phyloP scores from a whole-genome alignment of 805 yeast genomes.

The Kluyveromyces nonfermentans region DNA sequence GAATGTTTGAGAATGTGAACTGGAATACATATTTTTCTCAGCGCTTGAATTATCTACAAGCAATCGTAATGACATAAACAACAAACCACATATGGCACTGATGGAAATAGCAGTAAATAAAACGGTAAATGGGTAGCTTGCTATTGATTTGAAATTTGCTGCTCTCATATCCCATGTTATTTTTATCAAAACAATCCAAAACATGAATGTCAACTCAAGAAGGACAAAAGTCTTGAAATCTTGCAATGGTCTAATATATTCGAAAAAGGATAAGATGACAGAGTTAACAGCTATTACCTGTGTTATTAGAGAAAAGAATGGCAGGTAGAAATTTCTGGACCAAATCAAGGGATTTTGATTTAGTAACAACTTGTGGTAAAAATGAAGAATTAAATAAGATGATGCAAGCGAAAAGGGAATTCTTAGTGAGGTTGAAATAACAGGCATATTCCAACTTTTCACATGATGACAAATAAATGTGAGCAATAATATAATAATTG shows the following conservation, averaged over 20 bases:
- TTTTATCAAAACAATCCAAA: conserved; percentile 49
- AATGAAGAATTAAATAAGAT: conserved; percentile 33
- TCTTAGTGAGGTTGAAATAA: conserved; percentile 35
- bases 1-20: too few species aligned
- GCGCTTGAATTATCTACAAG: too few species aligned
- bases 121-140: conserved; percentile 41
- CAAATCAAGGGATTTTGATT: conserved; percentile 39
- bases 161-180: conserved; percentile 41
- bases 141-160: conserved; percentile 37
- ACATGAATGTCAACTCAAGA: conserved; percentile 42
- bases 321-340: conserved; percentile 42
- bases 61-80: conserved; percentile 6
- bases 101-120: conserved; percentile 38
- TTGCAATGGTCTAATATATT: conserved; percentile 36
- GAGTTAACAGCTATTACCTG: conserved; percentile 48
- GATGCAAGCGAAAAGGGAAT: conserved; percentile 48
- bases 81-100: conserved; percentile 43
- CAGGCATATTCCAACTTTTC: conserved; percentile 40
- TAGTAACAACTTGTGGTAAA: conserved; percentile 34
- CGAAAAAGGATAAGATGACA: conserved; percentile 36
- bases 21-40: not conserved
- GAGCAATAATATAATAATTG: conserved; percentile 41
- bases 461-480: conserved; percentile 39
- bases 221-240: conserved; percentile 53
- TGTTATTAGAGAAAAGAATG: conserved; percentile 41